Base-by-base conservation (phyloP, 768 basidiomycete species). In the Amanita molliuscula region DNA sequence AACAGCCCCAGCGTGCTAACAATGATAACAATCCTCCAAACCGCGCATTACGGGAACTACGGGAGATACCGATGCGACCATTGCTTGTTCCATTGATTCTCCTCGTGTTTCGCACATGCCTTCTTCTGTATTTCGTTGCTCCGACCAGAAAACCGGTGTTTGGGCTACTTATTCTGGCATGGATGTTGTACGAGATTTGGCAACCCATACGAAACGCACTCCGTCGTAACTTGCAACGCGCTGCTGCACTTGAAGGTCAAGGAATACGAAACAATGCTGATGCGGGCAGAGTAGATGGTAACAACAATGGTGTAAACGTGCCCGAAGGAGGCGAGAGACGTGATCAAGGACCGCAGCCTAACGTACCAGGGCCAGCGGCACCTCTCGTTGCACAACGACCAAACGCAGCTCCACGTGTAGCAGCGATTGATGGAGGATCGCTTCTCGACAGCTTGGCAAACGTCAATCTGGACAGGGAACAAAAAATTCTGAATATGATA, bases 141-240 rank as follows among this genome's bases (percentile, higher is more conserved):
- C 86, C 86, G 0, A 74, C 82, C 6, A 73, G 82, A 55, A 84
- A 84, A 49, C 86, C 86, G 4, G 60, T 88, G 16, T 75, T 88
- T 52, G 82, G 79, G 31, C 55, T 84, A 34, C 65, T 87, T 50
- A 72, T 88, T 26, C 64, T 81, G 20, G 76, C 71, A 2, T 88
- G 83, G 83, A 77, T 85, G 62, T 49, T 82, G 21, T 88, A 84
- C 60, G 86, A 88, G 62, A 78, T 83, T 29, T 86, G 83, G 83
- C 76, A 74, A 46, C 81, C 81, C 21, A 73, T 88, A 51, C 74
- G 81, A 34, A 72, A 64, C 56, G 76, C 58, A 44, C 58, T 70
- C 25, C 58, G 62, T 28, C 68, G 70, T 47, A 65, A 64, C 7
- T 55, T 60, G 43, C 72, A 69, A 52, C 67, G 64, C 42, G 61